These are phyloP conservation scores for Leptoxyphium fumago DNA, from an alignment of 2,329 filamentous ascomycete genomes.

Conservation along the genomic window DNA sequence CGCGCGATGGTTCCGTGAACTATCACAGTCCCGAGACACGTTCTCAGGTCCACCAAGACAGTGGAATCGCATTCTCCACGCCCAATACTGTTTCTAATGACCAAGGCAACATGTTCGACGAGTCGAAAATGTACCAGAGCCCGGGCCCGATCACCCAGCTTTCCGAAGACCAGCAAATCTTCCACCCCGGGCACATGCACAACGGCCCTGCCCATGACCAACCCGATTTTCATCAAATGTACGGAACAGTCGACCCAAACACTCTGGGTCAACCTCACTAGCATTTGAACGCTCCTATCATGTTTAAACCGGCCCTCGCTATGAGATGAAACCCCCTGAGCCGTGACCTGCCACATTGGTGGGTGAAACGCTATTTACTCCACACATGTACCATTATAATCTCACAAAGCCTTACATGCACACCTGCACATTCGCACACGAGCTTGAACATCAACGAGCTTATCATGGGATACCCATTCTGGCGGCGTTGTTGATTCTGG, in stretches of 20 bases:
- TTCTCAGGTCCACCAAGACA: conserved; percentile 20
- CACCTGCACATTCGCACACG: too few species aligned
- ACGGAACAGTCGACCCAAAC: conserved; percentile 31
- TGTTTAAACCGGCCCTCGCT: too few species aligned
- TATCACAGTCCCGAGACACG: conserved; percentile 18
- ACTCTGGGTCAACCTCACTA: conserved; percentile 15
- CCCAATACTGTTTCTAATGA: conserved; percentile 19
- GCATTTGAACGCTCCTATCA: background rate
- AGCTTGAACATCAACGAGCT: too few species aligned
- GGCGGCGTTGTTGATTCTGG: too few species aligned
- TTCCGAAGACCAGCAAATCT: conserved; percentile 18
- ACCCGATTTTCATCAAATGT: conserved; percentile 31
- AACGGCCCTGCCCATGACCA: conserved; percentile 19
- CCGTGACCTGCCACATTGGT: too few species aligned
- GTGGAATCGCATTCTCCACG: conserved; percentile 22
- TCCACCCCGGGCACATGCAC: conserved; percentile 21
- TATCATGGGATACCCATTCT: too few species aligned
- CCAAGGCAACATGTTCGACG: conserved; percentile 24
- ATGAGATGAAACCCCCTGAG: too few species aligned
- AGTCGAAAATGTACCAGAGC: conserved; percentile 28
- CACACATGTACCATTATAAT: background rate
- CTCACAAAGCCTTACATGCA: background rate
- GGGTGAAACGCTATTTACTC: background rate
- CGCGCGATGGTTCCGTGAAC: conserved; percentile 13
- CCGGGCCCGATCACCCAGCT: conserved; percentile 21